Evolutionary conservation across 148 eudicot species (phyloP).

Genomic region (Chenopodium formosanum): DNA sequence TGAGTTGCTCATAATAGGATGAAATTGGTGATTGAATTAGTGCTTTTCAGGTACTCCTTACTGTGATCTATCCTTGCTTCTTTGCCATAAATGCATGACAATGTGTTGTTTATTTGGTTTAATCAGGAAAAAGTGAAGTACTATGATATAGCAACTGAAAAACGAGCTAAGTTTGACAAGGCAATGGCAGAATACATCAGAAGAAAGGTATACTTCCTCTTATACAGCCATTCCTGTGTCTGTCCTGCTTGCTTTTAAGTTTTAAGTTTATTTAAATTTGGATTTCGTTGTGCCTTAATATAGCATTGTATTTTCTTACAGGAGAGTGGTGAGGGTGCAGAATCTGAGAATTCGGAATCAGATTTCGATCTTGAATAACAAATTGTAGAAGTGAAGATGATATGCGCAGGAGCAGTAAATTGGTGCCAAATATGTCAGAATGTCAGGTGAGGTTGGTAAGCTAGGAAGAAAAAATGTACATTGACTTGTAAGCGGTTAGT

Average conservation of each 20-base stretch:
- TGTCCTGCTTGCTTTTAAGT: neutral
- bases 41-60: neutral
- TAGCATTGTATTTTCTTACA: constrained; percentile 25
- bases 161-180: constrained; percentile 73
- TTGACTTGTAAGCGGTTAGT: constrained; percentile 15
- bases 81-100: neutral
- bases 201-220: constrained; percentile 49
- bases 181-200: constrained; percentile 61
- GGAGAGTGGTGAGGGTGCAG: constrained; percentile 62
- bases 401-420: neutral
- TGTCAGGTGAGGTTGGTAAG: neutral
- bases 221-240: neutral
- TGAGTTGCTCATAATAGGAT: neutral
- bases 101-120: neutral
- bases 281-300: neutral
- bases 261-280: neutral
- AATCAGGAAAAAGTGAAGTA: constrained; percentile 77
- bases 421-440: neutral
- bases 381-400: neutral
- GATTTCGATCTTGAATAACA: constrained; percentile 42
- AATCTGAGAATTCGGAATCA: constrained; percentile 51
- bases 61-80: neutral
- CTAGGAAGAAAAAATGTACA: constrained; percentile 17
- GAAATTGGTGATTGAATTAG: neutral
- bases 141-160: constrained; percentile 87